A percentile compares a stretch with the other conserved stretches of the same genome.
Evolutionary conservation across 2,329 filamentous ascomycete species (phyloP).

Genomic region (Plectosphaerella sp.): DNA sequence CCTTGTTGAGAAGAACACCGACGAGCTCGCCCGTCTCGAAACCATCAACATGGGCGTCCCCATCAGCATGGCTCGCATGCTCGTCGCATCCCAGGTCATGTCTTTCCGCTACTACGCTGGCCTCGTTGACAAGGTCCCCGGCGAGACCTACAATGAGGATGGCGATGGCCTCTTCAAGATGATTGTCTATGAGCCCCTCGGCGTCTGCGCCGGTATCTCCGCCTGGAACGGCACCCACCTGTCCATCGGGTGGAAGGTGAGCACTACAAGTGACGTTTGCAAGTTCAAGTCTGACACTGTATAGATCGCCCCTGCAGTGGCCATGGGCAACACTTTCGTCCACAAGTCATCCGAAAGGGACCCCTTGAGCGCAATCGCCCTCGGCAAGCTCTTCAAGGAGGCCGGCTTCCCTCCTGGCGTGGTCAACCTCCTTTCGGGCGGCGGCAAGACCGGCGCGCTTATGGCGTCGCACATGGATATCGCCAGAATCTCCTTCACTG

Average conservation of each 20-base stretch:
- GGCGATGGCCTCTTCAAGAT: conserved; percentile 77
- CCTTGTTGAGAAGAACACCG: conserved; percentile 71
- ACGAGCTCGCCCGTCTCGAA: conserved; percentile 76
- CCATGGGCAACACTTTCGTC: conserved; percentile 74
- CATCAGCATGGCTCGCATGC: conserved; percentile 68
- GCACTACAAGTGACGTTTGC: no score
- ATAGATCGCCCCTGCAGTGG: background rate
- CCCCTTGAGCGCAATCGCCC: conserved; percentile 76
- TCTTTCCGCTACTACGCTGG: conserved; percentile 69
- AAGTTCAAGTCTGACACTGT: background rate
- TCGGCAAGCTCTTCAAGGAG: conserved; percentile 55
- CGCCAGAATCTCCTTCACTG: conserved; percentile 8
- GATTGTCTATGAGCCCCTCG: conserved; percentile 69
- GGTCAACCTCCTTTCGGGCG: conserved; percentile 10
- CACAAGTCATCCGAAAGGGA: conserved; percentile 84
- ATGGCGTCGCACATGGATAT: conserved; percentile 10
- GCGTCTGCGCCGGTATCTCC: conserved; percentile 32
- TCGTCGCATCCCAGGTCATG: conserved; percentile 63
- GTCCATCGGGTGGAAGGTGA: background rate
- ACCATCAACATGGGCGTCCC: conserved; percentile 86
- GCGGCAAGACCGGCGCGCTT: background rate
- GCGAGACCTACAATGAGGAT: conserved; percentile 75
- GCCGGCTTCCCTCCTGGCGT: conserved; percentile 12
- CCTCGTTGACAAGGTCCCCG: conserved; percentile 87
- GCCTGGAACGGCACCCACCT: background rate